phyloP scores from a whole-genome alignment of 306 rosid genomes.

The Sicyos edulis region DNA sequence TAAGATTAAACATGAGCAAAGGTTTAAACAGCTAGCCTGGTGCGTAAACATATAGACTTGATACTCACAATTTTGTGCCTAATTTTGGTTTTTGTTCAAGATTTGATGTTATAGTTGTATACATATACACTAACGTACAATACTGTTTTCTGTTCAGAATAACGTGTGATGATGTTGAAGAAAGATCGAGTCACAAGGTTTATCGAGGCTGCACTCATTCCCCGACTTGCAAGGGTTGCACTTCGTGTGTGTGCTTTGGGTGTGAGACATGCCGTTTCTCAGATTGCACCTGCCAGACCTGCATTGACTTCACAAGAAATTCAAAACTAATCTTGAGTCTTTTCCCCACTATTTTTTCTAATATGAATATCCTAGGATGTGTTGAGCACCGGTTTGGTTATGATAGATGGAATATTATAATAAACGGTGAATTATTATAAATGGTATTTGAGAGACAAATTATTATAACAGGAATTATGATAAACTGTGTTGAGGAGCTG shows the following conservation, averaged over 20 bases:
- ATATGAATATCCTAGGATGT: neutral
- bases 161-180: constrained; percentile 87
- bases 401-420: too few species aligned
- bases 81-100: neutral
- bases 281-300: constrained; percentile 94
- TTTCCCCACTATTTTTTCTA: too few species aligned
- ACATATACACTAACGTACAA: neutral
- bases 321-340: too few species aligned
- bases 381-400: too few species aligned
- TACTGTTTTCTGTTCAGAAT: constrained; percentile 37
- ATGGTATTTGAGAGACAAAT: too few species aligned
- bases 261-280: constrained; percentile 85
- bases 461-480: too few species aligned
- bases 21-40: neutral
- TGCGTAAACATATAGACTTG: neutral
- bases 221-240: constrained; percentile 90
- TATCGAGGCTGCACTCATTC: constrained; percentile 76
- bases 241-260: constrained; percentile 91
- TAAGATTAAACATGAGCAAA: too few species aligned
- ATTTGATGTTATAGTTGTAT: neutral
- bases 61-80: neutral
- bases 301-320: constrained; percentile 83
- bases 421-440: too few species aligned
- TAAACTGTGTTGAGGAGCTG: too few species aligned
- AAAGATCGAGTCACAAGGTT: constrained; percentile 75